phyloP scores from a whole-genome alignment of 257 asterid species.

The Thymus quinquecostatus region DNA sequence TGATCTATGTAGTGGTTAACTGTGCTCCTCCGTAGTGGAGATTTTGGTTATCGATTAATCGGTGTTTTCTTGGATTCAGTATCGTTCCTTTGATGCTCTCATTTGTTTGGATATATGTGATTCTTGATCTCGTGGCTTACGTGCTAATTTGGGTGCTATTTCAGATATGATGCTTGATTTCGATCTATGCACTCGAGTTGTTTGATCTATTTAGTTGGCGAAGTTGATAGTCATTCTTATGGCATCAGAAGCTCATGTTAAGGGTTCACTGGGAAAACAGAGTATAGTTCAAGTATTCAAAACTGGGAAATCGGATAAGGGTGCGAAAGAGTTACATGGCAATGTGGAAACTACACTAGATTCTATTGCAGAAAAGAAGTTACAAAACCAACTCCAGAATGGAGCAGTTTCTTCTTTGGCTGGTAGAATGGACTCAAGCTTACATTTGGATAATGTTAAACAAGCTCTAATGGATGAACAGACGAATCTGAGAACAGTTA shows the following conservation, averaged over 20 bases:
- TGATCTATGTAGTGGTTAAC: not conserved
- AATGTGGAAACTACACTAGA: conserved; percentile 34
- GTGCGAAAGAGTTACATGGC: conserved; percentile 35
- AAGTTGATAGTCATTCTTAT: conserved; percentile 30
- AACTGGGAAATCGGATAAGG: not conserved
- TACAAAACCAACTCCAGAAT: conserved; percentile 16
- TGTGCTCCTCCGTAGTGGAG: not conserved
- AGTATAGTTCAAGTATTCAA: conserved; percentile 32
- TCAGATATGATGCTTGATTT: conserved; percentile 35
- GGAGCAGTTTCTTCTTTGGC: conserved; percentile 42
- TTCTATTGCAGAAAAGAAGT: conserved; percentile 25
- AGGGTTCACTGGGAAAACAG: conserved; percentile 42
- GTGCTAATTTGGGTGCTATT: conserved; percentile 47
- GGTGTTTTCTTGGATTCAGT: not conserved
- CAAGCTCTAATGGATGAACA: conserved; percentile 29
- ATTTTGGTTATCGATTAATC: not conserved
- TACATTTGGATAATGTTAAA: conserved; percentile 44
- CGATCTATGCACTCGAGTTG: conserved; percentile 26
- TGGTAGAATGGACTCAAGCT: conserved; percentile 47
- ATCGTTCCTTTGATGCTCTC: not conserved
- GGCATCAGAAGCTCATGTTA: conserved; percentile 49
- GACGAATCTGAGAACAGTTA: conserved; percentile 31
- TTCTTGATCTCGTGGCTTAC: conserved; percentile 23
- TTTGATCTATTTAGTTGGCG: conserved; percentile 10
- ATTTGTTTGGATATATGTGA: not conserved